Base-by-base conservation (phyloP, 805 yeast species). In the Sugiyamaella valdiviana region DNA sequence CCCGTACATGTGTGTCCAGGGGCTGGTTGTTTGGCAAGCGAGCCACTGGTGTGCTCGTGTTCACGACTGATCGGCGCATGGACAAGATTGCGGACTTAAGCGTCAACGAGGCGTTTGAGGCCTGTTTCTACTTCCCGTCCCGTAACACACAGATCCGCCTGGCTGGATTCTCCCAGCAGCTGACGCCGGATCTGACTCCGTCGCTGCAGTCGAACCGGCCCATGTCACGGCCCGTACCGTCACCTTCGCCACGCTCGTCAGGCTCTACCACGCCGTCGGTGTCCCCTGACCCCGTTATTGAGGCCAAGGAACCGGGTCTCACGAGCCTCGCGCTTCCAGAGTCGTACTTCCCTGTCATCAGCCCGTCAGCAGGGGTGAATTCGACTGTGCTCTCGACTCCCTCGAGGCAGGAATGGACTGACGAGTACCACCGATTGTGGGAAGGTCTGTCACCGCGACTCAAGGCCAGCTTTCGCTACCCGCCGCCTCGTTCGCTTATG, bases 1-100 rank as follows among this genome's bases (percentile, higher is more conserved):
- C 79, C 43, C 68, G 95, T 55, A 82, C 93, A 0, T 77, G 86
- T 51, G 78, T 85, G 3, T 78, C 71, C 55, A 73, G 95, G 43
- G 93, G 89, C 6, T 87, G 85, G 64, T 67, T 87, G 44, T 87
- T 86, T 61, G 73, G 78, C 59, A 86, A 85, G 60, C 74, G 74
- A 53, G 71, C 76, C 49, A 81, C 83, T 21, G 86, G 84, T 58
- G 77, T 83, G 10, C 63, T 86, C 45, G 74, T 85, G 0, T 79
- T 83, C 57, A 76, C 83, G 39, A 82, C 93, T 1, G 95, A 87
- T 64, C 72, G 73, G 59, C 70, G 95, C 63, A 79, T 82, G 71
- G 68, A 69, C 44, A 87, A 87, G 64, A 74, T 73, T 57, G 65
- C 66, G 12, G 84, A 84, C 36, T 52, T 71, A 17, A 57, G 62